Evolutionary conservation across 352 stramenopile genomes (phyloP).

Genomic region (Phytophthora cryptogea): DNA sequence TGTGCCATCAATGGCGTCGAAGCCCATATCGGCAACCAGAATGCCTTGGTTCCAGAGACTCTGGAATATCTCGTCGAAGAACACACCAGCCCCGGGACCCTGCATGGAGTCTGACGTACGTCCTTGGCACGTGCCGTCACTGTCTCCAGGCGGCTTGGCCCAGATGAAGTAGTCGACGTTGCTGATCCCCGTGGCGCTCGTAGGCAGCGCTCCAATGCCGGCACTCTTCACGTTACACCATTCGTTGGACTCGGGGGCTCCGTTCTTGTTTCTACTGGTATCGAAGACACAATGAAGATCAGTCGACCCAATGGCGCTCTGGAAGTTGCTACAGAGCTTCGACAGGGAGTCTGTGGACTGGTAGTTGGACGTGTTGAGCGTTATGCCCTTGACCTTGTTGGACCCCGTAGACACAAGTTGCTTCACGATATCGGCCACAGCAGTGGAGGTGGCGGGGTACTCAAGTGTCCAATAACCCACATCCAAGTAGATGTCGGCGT

Average conservation of each 20-base stretch:
- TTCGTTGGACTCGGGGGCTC: slow-evolving; percentile 44
- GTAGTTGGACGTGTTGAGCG: slow-evolving; percentile 84
- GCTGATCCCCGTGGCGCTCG: slow-evolving; percentile 47
- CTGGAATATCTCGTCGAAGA: slow-evolving; percentile 63
- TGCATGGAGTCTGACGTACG: slow-evolving; percentile 52
- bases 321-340: slow-evolving; percentile 59
- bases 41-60: slow-evolving; percentile 71
- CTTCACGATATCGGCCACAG: slow-evolving; percentile 46
- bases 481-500: slow-evolving; percentile 76
- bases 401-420: slow-evolving; percentile 32
- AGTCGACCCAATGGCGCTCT: slow-evolving; percentile 45
- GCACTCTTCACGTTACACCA: slow-evolving; percentile 75
- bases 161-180: slow-evolving; percentile 79
- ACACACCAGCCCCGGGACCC: slow-evolving; percentile 55
- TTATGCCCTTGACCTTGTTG: slow-evolving; percentile 63
- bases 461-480: slow-evolving; percentile 69
- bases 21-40: slow-evolving; percentile 53
- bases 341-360: slow-evolving; percentile 54
- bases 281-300: slow-evolving; percentile 65
- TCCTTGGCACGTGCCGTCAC: slow-evolving; percentile 55
- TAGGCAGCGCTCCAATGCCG: slow-evolving; percentile 62
- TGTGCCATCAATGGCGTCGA: slow-evolving; percentile 41
- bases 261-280: slow-evolving; percentile 64
- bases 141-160: slow-evolving; percentile 71
- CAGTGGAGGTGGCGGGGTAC: slow-evolving; percentile 21